Base-by-base conservation (phyloP, 2,329 filamentous ascomycete genomes). In the Bipolaris bicolor region DNA sequence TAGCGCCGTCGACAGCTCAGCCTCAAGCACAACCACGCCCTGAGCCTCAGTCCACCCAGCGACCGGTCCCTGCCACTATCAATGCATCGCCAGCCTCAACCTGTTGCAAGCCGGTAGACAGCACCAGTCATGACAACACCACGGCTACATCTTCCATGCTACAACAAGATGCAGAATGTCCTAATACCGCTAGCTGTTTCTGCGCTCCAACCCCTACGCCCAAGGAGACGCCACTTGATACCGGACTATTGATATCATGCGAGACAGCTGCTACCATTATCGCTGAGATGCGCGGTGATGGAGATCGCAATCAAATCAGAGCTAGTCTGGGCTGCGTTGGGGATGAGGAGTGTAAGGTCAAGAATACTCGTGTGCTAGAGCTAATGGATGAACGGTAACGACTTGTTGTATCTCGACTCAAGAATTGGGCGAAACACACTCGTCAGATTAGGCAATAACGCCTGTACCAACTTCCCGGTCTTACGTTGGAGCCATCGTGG, bases 191-290 rank as follows among this genome's bases (percentile, higher is more conserved):
- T 13, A 62, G 61, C 46, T 70, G 67, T 45, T 69, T 70, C 51
- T 68, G 65, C 46, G 48, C 68, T 47, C 60, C 66, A 2, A 44
- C 62, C 3, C 40, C 52, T 20, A 24, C 49, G n/a, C 34, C 44
- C 18, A 39, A 33, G 36, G 34, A 39, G 18, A 22, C 22, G n/a
- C 53, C 26, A 5, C 39, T 37, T 24, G 33, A 41, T 31, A 36
- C 52, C 7, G 54, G 53, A 2, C 57, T 68, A 7, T 60, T 71
- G 20, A 72, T 69, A 16, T 71, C 69, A 1, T 72, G 69, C 49
- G 68, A 70, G 51, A 60, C 64, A 31, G 69, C 69, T 29, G 67
- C 68, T 16, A 64, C 61, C 3, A 70, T 72, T 16, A 71, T 72
- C 16, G 62, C 62, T 5, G 65, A 70, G 24, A 70, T 72, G 68